A percentile compares a stretch with the other conserved stretches of the same genome.
phyloP scores from a whole-genome alignment of 768 basidiomycete genomes.

The Pholiota molesta region DNA sequence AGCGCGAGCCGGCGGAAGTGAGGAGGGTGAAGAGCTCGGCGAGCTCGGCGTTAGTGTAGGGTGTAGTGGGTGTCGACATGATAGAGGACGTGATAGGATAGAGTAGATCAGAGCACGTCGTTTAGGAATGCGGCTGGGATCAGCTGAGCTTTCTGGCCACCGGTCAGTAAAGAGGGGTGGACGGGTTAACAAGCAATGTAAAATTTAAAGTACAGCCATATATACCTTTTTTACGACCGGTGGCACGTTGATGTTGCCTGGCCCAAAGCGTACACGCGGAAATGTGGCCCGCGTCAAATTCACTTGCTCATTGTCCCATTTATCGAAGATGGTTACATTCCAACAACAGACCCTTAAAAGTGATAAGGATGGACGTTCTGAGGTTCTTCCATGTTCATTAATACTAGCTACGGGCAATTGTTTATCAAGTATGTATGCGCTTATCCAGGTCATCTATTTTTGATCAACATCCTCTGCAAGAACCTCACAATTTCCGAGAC shows the following conservation, averaged over 20 bases:
- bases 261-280: not conserved
- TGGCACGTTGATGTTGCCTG: conserved; percentile 4
- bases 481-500: conserved; percentile 6
- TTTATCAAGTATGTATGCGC: no score
- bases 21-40: conserved; percentile 50
- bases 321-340: no score
- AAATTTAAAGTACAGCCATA: not conserved
- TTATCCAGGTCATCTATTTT: not conserved
- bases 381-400: no score
- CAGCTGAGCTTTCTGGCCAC: not conserved
- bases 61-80: conserved; percentile 17
- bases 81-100: not conserved
- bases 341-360: no score
- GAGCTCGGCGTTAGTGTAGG: conserved; percentile 50
- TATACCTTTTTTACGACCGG: not conserved
- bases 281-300: not conserved
- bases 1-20: not conserved
- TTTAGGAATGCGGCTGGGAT: not conserved
- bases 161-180: conserved; percentile 6
- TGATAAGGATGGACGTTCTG: no score
- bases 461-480: not conserved
- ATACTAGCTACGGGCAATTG: no score
- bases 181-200: not conserved
- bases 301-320: no score
- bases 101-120: not conserved